phyloP scores from a whole-genome alignment of 345 rosid species.

The Rhodomyrtus tomentosa region DNA sequence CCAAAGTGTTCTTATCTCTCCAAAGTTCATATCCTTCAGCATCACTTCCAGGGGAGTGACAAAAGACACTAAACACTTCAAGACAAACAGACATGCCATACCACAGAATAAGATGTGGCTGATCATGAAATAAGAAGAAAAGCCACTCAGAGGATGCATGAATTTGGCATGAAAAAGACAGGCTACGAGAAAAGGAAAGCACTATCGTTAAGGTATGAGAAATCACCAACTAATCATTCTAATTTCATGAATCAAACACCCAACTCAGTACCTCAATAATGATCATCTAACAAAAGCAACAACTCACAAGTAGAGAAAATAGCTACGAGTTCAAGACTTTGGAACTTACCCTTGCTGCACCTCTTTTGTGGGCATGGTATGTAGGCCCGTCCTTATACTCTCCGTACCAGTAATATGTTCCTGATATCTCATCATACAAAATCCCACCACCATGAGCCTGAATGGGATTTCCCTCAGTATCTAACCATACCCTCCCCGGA shows the following conservation, averaged over 20 bases:
- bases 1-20: not conserved
- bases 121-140: not conserved
- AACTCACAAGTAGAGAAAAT: not conserved
- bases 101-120: not conserved
- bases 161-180: not conserved
- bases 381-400: conserved; percentile 93
- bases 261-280: not conserved
- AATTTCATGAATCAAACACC: not conserved
- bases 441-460: conserved; percentile 95
- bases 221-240: not conserved
- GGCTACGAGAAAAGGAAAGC: not conserved
- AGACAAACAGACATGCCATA: not conserved
- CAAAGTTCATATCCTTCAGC: not conserved
- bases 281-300: not conserved
- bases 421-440: conserved; percentile 44
- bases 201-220: not conserved
- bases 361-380: conserved; percentile 73
- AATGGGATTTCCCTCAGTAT: conserved; percentile 78
- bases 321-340: not conserved
- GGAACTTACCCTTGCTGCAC: conserved; percentile 70
- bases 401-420: conserved; percentile 81
- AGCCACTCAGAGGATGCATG: not conserved
- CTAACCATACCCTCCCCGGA: conserved; percentile 86
- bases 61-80: not conserved
- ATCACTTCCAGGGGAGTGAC: not conserved